A percentile compares a stretch with the other conserved stretches of the same genome.
Conservation (phyloP, 306 rosid species). For the Malus fusca region DNA sequence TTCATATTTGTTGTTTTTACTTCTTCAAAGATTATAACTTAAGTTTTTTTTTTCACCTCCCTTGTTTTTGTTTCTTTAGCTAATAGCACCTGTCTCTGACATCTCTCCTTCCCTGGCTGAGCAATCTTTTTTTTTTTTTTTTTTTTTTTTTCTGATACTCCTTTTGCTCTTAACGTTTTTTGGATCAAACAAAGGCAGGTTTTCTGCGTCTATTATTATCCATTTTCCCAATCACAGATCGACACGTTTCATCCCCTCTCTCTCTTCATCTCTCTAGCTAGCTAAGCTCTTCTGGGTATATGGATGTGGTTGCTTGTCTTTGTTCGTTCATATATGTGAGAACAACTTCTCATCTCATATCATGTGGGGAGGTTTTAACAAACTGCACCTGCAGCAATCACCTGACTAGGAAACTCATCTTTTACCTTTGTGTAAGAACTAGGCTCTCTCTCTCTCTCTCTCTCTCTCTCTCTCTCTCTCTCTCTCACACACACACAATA, state of each 20-base stretch:
- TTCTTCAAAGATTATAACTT: neutral
- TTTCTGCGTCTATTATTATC: neutral
- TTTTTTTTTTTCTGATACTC: neutral
- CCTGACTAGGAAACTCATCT: conserved; percentile 15
- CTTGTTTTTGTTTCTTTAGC: neutral
- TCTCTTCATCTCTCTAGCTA: neutral
- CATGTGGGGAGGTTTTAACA: neutral
- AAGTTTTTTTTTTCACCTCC: neutral
- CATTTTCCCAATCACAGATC: conserved; percentile 10
- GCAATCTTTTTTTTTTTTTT: too few relatives aligned
- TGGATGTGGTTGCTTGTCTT: conserved; percentile 10
- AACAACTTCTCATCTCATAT: neutral
- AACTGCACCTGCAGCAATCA: neutral
- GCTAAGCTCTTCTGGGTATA: conserved; percentile 15
- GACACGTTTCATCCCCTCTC: conserved; percentile 31
- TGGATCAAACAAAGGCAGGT: neutral
- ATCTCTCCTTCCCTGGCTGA: neutral
- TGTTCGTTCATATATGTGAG: conserved; percentile 11
- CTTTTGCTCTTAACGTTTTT: conserved; percentile 1
- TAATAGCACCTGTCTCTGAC: neutral
- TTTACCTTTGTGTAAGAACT: conserved; percentile 56
- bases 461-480: neutral
- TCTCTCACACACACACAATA: too few relatives aligned
- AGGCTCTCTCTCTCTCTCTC: conserved; percentile 14
- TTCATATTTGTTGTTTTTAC: neutral